Conservation (phyloP, 2,329 filamentous ascomycete species). For the Fusarium sp. region DNA sequence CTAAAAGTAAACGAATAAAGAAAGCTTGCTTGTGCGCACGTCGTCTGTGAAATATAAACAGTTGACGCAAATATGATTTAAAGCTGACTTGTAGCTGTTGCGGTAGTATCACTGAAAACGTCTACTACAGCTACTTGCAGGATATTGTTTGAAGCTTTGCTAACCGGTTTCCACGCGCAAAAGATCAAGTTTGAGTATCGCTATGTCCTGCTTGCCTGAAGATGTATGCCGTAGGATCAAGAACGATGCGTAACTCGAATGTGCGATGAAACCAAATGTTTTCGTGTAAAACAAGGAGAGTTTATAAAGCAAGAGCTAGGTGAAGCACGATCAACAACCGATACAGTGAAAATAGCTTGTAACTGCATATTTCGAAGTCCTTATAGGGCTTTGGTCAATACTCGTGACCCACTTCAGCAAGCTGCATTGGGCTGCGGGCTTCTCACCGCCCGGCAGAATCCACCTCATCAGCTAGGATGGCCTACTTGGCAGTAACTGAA, state of each 20-base stretch:
- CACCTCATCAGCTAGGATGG: conserved; percentile 45
- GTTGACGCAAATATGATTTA: conserved; percentile 36
- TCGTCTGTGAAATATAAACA: conserved; percentile 9
- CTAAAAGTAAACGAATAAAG: conserved; percentile 3
- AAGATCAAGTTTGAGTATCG: conserved; percentile 12
- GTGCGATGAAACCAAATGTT: conserved; percentile 37
- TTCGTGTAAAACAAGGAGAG: conserved; percentile 41
- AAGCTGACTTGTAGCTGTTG: conserved; percentile 38
- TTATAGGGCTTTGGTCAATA: conserved; percentile 40
- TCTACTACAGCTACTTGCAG: conserved; percentile 48
- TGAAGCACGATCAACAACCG: conserved; percentile 38
- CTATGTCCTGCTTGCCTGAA: conserved; percentile 18
- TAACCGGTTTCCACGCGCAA: conserved; percentile 23
- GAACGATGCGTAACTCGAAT: conserved; percentile 33
- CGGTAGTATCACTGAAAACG: conserved; percentile 45
- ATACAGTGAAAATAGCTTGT: conserved; percentile 37
- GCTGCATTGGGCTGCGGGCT: conserved; percentile 8
- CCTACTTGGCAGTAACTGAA: conserved; percentile 44
- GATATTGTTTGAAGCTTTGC: conserved; percentile 37
- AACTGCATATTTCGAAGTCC: conserved; percentile 36
- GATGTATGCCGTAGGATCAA: conserved; percentile 25
- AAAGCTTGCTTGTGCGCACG: conserved; percentile 1
- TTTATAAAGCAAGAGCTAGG: conserved; percentile 40
- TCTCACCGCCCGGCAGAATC: conserved; percentile 54
- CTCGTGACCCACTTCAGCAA: conserved; percentile 9